Percentiles rank a stretch among this genome's conserved stretches.
These are phyloP conservation scores for Neocallimastix lanati DNA, from an alignment of 192 early-diverging fungal genomes.

Conservation along the genomic window DNA sequence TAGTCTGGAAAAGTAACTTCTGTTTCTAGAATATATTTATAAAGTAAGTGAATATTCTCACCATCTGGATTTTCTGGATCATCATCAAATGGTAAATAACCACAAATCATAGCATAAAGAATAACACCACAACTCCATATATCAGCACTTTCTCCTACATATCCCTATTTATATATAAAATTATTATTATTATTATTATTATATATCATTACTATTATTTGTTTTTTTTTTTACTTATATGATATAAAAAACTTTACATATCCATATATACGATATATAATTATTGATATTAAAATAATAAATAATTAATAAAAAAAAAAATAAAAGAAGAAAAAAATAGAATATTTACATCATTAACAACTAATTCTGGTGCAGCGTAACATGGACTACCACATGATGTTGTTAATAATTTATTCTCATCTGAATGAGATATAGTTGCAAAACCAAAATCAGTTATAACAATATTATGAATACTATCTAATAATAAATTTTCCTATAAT, in stretches of 20 bases:
- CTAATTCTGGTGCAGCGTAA: constrained; percentile 96
- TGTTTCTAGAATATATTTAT: constrained; percentile 66
- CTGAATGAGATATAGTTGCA: constrained; percentile 66
- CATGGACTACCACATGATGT: constrained; percentile 96
- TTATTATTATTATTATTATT: too few relatives aligned
- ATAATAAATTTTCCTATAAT: constrained; percentile 71
- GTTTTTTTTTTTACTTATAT: too few relatives aligned
- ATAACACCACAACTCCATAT: constrained; percentile 99
- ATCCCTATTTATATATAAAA: too few relatives aligned
- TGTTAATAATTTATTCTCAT: constrained; percentile 60
- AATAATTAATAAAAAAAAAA: too few relatives aligned
- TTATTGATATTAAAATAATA: too few relatives aligned
- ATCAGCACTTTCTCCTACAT: constrained; percentile 88
- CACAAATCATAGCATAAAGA: constrained; percentile 77
- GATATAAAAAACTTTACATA: too few relatives aligned
- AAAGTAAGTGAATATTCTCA: constrained; percentile 70
- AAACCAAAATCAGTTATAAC: constrained; percentile 99
- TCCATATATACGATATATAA: too few relatives aligned
- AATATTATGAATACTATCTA: constrained; percentile 80
- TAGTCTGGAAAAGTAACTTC: constrained; percentile 74
- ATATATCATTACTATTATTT: too few relatives aligned
- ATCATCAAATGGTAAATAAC: constrained; percentile 78
- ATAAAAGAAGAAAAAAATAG: too few relatives aligned
- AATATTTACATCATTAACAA: constrained; percentile 65
- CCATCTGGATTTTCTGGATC: constrained; percentile 77